These are phyloP conservation scores for Grigorovia transvaalensis DNA, from an alignment of 805 yeast species.

Conservation along the genomic window DNA sequence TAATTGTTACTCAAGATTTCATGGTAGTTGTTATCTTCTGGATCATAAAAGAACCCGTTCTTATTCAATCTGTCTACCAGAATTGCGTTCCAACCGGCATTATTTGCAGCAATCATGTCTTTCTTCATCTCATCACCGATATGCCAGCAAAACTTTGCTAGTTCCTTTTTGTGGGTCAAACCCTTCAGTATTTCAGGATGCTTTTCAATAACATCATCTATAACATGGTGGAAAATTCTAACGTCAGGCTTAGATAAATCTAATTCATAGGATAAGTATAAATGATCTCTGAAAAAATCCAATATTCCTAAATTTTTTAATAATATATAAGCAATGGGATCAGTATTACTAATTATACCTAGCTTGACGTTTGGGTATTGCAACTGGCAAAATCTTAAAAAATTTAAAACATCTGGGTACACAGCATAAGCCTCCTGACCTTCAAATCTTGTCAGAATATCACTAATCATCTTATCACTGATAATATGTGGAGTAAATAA, in stretches of 20 bases:
- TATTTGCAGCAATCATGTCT: slow-evolving; percentile 43
- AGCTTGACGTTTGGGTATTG: slow-evolving; percentile 29
- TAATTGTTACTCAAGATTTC: slow-evolving; percentile 1
- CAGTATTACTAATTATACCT: slow-evolving; percentile 52
- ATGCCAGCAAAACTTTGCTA: slow-evolving; percentile 41
- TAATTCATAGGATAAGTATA: slow-evolving; percentile 48
- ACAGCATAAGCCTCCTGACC: slow-evolving; percentile 42
- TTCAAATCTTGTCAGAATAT: slow-evolving; percentile 40
- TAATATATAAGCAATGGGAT: slow-evolving; percentile 39
- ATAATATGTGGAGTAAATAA: slow-evolving; percentile 31
- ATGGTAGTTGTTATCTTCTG: background rate
- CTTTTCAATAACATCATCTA: slow-evolving; percentile 20
- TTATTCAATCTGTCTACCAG: slow-evolving; percentile 38
- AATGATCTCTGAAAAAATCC: slow-evolving; percentile 31
- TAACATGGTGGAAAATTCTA: slow-evolving; percentile 36
- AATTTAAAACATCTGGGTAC: slow-evolving; percentile 43
- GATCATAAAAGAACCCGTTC: slow-evolving; percentile 15
- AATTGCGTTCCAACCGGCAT: slow-evolving; percentile 55
- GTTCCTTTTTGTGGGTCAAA: slow-evolving; percentile 5
- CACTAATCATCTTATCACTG: slow-evolving; percentile 33
- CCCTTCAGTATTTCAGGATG: slow-evolving; percentile 8
- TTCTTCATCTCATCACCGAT: slow-evolving; percentile 52
- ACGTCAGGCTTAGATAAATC: slow-evolving; percentile 44
- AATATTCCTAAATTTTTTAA: slow-evolving; percentile 38
- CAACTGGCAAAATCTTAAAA: slow-evolving; percentile 29